These are phyloP conservation scores for Hymenoscyphus infarciens DNA, from an alignment of 2,329 filamentous ascomycete species.

Conservation along the genomic window DNA sequence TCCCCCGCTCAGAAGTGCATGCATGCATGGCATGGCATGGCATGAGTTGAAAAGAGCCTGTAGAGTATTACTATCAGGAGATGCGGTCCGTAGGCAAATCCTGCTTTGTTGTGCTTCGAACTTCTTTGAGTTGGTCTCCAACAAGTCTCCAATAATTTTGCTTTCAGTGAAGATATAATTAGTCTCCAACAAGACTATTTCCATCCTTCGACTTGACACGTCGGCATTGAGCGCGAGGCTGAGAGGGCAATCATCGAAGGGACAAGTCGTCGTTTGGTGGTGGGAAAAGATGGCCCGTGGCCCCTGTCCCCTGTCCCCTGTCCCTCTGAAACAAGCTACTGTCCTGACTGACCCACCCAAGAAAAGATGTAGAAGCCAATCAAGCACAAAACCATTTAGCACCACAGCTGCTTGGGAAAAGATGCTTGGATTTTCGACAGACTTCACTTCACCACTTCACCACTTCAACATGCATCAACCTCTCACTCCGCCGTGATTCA, in stretches of 20 bases:
- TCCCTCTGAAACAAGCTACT: slow-evolving; percentile 1
- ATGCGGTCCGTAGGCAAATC: neutral
- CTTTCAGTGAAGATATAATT: neutral
- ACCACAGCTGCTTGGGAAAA: too few relatives aligned
- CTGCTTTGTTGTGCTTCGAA: neutral
- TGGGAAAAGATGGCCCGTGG: neutral
- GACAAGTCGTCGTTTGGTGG: neutral
- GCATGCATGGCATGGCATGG: neutral
- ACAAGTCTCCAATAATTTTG: neutral
- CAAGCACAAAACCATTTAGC: too few relatives aligned
- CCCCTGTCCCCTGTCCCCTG: too few relatives aligned
- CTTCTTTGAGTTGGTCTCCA: too few relatives aligned
- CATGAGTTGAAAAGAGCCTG: neutral
- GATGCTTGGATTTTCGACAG: too few relatives aligned
- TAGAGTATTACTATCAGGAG: too few relatives aligned
- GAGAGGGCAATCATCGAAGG: neutral
- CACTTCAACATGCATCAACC: too few relatives aligned
- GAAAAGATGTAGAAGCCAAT: too few relatives aligned
- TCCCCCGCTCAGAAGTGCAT: neutral
- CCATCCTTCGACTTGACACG: neutral
- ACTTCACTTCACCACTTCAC: too few relatives aligned
- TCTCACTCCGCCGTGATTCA: too few relatives aligned
- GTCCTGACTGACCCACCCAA: too few relatives aligned
- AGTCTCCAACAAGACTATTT: neutral
- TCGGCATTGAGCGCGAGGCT: neutral